Base-by-base conservation (phyloP, 2,329 filamentous ascomycete genomes). In the Pyrenophora graminea region DNA sequence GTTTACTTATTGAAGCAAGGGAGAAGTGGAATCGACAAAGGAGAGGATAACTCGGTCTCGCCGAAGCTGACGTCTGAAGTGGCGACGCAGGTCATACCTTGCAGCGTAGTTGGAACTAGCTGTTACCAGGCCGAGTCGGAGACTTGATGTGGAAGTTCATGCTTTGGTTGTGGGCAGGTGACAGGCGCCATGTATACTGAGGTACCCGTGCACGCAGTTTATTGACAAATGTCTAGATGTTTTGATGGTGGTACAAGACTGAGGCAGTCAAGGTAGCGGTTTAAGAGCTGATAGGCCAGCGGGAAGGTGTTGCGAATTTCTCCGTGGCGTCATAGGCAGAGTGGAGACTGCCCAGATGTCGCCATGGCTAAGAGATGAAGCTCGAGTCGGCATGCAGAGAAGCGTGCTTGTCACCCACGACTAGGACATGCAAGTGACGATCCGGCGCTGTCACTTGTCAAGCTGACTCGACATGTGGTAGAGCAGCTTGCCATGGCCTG, bases 141-240 rank as follows among this genome's bases (percentile, higher is more conserved):
- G 36, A 36, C 39, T 36, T 13, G 9, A 30, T 52, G 21, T 25
- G 18, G 39, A 10, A 34, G 25, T 39, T 40, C 23, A 13, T 48
- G 50, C 50, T 43, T 30, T 27, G 38, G 18, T 13, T 10, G 15
- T 15, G 21, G 48, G 39, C 42, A 44, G 43, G 55, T 46, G 42
- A 45, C 47, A 57, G 53, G 45, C 46, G 40, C 44, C 43, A 30
- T 45, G 39, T 48, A 45, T 45, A 17, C 25, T 45, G 31, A 31
- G 39, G 31, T 53, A 38, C 38, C 41, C 46, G 32, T 36, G 31
- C 47, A 25, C 51, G 55, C 48, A 50, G 39, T 31, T 49, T 33
- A 53, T 39, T 66, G 63, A 62, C 66, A 66, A 66, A 69, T 64
- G 51, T 36, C 23, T 37, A 46, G 40, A 39, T 32, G 36, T 23